Conservation (phyloP, 169 alveolate genomes). For the Eimeria acervulina region DNA sequence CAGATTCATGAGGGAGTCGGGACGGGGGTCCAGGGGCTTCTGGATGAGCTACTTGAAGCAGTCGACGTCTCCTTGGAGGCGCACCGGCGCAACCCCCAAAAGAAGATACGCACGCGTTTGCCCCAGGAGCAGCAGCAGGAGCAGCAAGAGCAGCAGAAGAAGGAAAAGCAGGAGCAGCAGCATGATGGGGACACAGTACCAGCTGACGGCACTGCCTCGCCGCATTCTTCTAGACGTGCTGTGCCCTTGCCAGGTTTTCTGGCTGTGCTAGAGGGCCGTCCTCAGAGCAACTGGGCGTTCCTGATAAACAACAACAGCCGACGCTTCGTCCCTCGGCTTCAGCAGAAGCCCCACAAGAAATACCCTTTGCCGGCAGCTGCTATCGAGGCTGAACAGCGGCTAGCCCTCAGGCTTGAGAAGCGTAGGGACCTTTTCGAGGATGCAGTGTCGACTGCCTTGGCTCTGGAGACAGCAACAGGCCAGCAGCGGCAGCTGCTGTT, state of each 20-base stretch:
- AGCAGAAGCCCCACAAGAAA: slow-evolving; percentile 87
- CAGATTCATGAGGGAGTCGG: slow-evolving; percentile 49
- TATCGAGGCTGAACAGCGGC: slow-evolving; percentile 83
- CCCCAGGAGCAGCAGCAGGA: slow-evolving; percentile 9
- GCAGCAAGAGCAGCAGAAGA: neutral
- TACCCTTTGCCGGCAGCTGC: slow-evolving; percentile 85
- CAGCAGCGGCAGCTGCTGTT: slow-evolving; percentile 80
- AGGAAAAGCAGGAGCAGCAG: slow-evolving; percentile 45
- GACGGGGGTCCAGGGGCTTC: slow-evolving; percentile 27
- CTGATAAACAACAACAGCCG: slow-evolving; percentile 89
- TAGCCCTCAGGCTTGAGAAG: slow-evolving; percentile 81
- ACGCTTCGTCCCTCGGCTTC: slow-evolving; percentile 90
- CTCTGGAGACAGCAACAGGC: slow-evolving; percentile 80
- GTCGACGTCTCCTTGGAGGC: slow-evolving; percentile 55
- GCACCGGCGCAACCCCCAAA: slow-evolving; percentile 50
- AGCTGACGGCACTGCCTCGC: neutral
- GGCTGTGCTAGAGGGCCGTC: slow-evolving; percentile 57
- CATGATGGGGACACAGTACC: neutral
- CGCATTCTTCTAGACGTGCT: neutral
- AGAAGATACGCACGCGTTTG: slow-evolving; percentile 31
- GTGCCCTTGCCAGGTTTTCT: neutral
- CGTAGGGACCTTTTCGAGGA: slow-evolving; percentile 75
- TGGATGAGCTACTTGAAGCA: slow-evolving; percentile 80
- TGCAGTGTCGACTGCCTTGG: slow-evolving; percentile 55
- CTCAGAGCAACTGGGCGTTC: slow-evolving; percentile 87